Conservation (phyloP, 805 yeast species). For the Cyberlindnera euphorbiiphila region DNA sequence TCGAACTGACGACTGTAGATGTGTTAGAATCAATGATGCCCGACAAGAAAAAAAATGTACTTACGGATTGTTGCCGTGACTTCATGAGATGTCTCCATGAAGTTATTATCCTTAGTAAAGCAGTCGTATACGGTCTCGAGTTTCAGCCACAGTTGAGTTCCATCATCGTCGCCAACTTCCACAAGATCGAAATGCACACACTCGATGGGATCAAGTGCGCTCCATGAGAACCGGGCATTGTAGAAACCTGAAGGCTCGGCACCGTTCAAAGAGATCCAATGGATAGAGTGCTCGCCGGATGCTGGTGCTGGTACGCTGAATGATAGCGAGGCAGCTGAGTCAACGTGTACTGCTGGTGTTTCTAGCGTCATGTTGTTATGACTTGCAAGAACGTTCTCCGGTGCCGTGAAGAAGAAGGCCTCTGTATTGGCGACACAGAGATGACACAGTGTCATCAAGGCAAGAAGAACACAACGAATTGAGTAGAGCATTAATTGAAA, state of each 20-base stretch:
- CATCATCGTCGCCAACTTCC: constrained; percentile 4
- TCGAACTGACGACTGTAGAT: constrained; percentile 8
- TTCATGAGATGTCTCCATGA: constrained; percentile 10
- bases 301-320: constrained; percentile 11
- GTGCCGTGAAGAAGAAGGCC: constrained; percentile 18
- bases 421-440: constrained; percentile 19
- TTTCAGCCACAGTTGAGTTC: constrained; percentile 5
- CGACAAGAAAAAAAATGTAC: constrained; percentile 2
- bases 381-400: neutral
- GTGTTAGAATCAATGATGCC: constrained; percentile 1
- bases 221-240: constrained; percentile 25
- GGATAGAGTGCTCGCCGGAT: neutral
- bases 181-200: constrained; percentile 15
- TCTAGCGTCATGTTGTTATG: constrained; percentile 3
- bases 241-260: constrained; percentile 4
- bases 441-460: too few species aligned
- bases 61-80: constrained; percentile 13
- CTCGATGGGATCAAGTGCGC: constrained; percentile 23
- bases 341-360: constrained; percentile 2
- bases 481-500: too few species aligned
- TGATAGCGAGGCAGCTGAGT: neutral
- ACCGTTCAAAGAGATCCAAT: constrained; percentile 9
- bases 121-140: constrained; percentile 16
- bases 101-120: constrained; percentile 10
- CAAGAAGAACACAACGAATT: neutral